A percentile compares a stretch with the other conserved stretches of the same genome.
Conservation (phyloP, 805 yeast species). For the Candida pini region DNA sequence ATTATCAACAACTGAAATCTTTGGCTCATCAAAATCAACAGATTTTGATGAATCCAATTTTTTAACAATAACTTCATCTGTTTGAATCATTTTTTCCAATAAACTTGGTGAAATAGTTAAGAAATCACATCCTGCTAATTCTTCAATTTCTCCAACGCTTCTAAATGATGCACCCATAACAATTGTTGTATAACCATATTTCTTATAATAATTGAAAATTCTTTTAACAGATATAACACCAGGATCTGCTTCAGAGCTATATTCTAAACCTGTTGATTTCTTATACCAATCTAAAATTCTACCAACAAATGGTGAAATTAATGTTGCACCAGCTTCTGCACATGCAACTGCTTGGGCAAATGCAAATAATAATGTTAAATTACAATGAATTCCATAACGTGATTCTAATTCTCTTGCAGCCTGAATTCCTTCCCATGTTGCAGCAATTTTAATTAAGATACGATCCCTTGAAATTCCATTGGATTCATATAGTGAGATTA, state of each 20-base stretch:
- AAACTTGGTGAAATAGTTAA: slow-evolving; percentile 91
- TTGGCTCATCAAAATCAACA: slow-evolving; percentile 52
- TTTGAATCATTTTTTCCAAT: slow-evolving; percentile 78
- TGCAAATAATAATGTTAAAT: slow-evolving; percentile 91
- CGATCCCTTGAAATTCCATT: slow-evolving; percentile 85
- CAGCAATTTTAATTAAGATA: slow-evolving; percentile 90
- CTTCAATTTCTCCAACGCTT: slow-evolving; percentile 89
- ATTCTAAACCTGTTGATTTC: slow-evolving; percentile 82
- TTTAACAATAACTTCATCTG: slow-evolving; percentile 70
- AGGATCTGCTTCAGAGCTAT: slow-evolving; percentile 78
- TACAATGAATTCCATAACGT: slow-evolving; percentile 85
- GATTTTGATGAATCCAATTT: slow-evolving; percentile 56
- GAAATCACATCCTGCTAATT: slow-evolving; percentile 94
- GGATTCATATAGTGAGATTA: slow-evolving; percentile 79
- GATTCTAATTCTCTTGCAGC: slow-evolving; percentile 94
- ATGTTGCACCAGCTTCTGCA: slow-evolving; percentile 94
- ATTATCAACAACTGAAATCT: slow-evolving; percentile 74
- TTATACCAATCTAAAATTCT: slow-evolving; percentile 98
- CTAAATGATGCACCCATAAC: slow-evolving; percentile 99
- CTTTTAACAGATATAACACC: slow-evolving; percentile 87
- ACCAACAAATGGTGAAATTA: slow-evolving; percentile 98
- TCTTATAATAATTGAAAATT: slow-evolving; percentile 97
- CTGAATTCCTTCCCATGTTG: slow-evolving; percentile 99
- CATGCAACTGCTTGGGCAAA: slow-evolving; percentile 97
- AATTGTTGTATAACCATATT: slow-evolving; percentile 90